Evolutionary conservation across 441 rosid species (phyloP).

Genomic region (Iberis amara): DNA sequence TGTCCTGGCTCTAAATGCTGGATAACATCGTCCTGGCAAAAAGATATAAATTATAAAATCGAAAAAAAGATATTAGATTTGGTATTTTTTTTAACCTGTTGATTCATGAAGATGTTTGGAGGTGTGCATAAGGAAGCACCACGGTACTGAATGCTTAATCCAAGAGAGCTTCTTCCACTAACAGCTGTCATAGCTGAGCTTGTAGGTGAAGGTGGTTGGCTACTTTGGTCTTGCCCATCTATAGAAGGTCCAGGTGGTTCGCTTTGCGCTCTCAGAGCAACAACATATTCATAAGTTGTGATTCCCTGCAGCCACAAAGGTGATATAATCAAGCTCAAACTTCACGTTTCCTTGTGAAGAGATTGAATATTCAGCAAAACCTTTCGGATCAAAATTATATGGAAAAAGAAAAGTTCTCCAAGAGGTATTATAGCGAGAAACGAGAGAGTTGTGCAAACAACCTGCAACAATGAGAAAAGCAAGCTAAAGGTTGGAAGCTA

Average conservation of each 20-base stretch:
- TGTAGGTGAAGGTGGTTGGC: conserved; percentile 71
- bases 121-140: conserved; percentile 87
- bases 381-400: conserved; percentile 79
- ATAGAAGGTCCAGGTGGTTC: conserved; percentile 73
- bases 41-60: neutral
- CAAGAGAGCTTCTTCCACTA: conserved; percentile 89
- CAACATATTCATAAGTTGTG: conserved; percentile 87
- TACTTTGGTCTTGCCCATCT: conserved; percentile 68
- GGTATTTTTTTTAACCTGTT: conserved; percentile 44
- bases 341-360: conserved; percentile 1
- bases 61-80: conserved; percentile 4
- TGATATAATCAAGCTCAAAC: neutral
- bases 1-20: conserved; percentile 86
- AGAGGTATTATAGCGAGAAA: conserved; percentile 75
- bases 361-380: conserved; percentile 30
- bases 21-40: conserved; percentile 71
- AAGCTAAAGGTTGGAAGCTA: conserved; percentile 5
- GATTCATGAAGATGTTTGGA: conserved; percentile 94
- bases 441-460: conserved; percentile 70
- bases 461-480: conserved; percentile 40
- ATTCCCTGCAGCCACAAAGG: conserved; percentile 56
- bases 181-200: conserved; percentile 85
- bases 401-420: conserved; percentile 91
- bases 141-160: conserved; percentile 72
- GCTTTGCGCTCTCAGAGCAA: conserved; percentile 84